A percentile compares a stretch with the other conserved stretches of the same genome.
phyloP scores from a whole-genome alignment of 345 rosid species.

The Turritis glabra region DNA sequence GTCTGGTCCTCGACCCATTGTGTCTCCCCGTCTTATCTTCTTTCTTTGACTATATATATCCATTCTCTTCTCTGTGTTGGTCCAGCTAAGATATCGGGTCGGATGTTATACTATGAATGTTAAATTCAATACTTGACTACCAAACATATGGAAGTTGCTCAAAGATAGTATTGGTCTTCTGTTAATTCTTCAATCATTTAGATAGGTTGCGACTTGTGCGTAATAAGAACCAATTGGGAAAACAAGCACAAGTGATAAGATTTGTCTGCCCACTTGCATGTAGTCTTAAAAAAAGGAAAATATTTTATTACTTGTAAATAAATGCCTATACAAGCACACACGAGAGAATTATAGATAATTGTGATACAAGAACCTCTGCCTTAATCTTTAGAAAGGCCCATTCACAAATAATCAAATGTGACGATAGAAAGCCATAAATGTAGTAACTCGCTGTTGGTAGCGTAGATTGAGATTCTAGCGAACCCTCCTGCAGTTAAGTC shows the following conservation, averaged over 20 bases:
- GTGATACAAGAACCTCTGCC: constrained; percentile 12
- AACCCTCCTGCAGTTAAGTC: constrained; percentile 64
- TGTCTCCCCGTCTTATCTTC: constrained; percentile 6
- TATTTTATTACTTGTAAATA: constrained; percentile 2
- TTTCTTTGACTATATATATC: constrained; percentile 6
- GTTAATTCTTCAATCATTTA: background rate
- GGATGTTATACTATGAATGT: constrained; percentile 14
- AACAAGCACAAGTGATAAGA: too few species aligned
- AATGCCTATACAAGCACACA: background rate
- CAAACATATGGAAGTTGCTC: background rate
- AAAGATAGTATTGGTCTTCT: background rate
- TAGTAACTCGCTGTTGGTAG: background rate
- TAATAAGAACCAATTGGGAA: too few species aligned
- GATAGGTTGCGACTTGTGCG: background rate
- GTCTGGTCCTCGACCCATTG: background rate
- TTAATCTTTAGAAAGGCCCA: background rate
- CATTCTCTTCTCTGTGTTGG: background rate
- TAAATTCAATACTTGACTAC: background rate
- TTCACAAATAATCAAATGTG: background rate
- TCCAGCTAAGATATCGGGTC: background rate
- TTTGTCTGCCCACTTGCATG: too few species aligned
- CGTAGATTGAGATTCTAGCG: constrained; percentile 15
- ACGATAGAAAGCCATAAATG: background rate
- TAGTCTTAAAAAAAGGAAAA: too few species aligned
- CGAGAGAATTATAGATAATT: background rate